Base-by-base conservation (phyloP, 768 basidiomycete genomes). In the Leccinum barrowsii region DNA sequence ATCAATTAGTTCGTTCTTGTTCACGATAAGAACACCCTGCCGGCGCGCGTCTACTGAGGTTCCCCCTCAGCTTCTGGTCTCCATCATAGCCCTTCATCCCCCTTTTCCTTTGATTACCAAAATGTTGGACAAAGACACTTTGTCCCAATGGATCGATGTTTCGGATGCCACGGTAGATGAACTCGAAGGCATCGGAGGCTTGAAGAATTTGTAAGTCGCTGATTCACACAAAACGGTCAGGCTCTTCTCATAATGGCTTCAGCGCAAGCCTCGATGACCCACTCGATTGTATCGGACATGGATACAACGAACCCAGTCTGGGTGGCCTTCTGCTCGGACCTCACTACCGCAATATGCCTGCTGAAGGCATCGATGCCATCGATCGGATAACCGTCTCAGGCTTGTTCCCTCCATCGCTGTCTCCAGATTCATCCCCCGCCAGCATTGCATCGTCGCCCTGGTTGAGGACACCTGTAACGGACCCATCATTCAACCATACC, bases 1-100 rank as follows among this genome's bases (percentile, higher is more conserved):
- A 60, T 65, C 63, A 69, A 63, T 67, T 59, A 67, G 47, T 42
- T 55, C 34, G 47, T 54, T 63, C 57, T 37, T 5, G 56, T 63
- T 50, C 55, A 52, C 42, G 71, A 72, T 73, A 72, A 72, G 73
- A 73, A 71, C 54, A 26, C 52, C 60, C 48, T 56, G 52, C 50
- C 42, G 13, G 19, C n/a, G 59, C 51, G 72, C 65, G 61, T 55
- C 59, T 61, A 34, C 22, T 26, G 30, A 54, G 4, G 4, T 54
- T 22, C 42, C 28, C 57, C 63, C 47, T 50, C 54, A 50, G 10
- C 40, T 30, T 22, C 7, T 48, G 4, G 30, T 53, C 51, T 50
- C 52, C 56, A 30, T 50, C 52, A 7, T 15, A 34, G 1, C 37
- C 28, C 28, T 32, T 46, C 21, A n/a, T 56, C 50, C 49, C 13